Evolutionary conservation across 352 stramenopile genomes (phyloP), one percentile per base, ranked within the genome.

Genomic region (Globisporangium solare): DNA sequence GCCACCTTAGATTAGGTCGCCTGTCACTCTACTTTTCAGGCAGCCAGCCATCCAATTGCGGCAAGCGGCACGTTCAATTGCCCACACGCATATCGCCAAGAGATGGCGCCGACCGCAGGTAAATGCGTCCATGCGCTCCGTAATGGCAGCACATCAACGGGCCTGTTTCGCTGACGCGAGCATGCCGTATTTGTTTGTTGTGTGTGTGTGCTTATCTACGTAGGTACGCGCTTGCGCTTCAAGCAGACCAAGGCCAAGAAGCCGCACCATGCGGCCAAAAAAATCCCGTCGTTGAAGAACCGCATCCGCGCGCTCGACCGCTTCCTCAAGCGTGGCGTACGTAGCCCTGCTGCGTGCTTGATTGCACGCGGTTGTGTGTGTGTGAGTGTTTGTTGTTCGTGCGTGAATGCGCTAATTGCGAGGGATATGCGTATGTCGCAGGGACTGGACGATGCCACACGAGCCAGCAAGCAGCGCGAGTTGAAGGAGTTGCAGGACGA

Each of bases 231-330:
- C 32, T 65, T 92, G 37, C 83, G 83, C 60, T 84, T 88, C 52
- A 82, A 90, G 56, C 77, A 85, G 47, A 63, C 69, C 43, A 71
- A 65, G 20, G 56, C 60, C 27, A 88, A 85, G 63, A 88, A 86
- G 42, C 72, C 74, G 17, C 64, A 64, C 11, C 55, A 71, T 31
- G 35, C 37, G 11, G 41, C 56, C 45, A 92, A 91, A 63, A 92
- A 92, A 56, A 60, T 83, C 11, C 83, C 78, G 51, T 92, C 83
- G 35, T 72, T 91, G 50, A 92, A 92, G 70, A 92, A 92, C 55
- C 83, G 79, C 58, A 92, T 92, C 47, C 83, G 83, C 37, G 80
- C 72, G 3, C 68, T 92, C 27, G 78, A 92, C 60, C 83, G 83
- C 39, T 92, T 91, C 57, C 73, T 92, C 42, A 84, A 79, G 70